phyloP scores from a whole-genome alignment of 2,329 filamentous ascomycete species.

The Aspergillus puulaauensis region DNA sequence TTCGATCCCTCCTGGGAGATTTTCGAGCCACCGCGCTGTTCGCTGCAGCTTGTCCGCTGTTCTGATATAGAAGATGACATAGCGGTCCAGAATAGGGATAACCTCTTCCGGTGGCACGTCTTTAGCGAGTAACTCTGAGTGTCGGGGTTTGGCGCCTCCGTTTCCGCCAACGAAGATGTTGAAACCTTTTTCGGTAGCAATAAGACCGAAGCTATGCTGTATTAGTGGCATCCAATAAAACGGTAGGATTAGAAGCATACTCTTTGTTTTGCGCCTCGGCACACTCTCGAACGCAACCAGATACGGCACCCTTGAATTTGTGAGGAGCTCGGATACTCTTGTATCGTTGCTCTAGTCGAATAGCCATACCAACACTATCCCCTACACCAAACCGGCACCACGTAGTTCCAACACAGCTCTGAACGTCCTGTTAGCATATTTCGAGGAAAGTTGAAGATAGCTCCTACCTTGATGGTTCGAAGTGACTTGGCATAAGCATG shows the following conservation, averaged over 20 bases:
- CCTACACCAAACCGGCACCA: conserved; percentile 90
- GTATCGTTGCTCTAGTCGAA: conserved; percentile 83
- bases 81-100: conserved; percentile 80
- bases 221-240: conserved; percentile 9
- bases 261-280: conserved; percentile 93
- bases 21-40: conserved; percentile 85
- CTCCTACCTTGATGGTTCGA: conserved; percentile 69
- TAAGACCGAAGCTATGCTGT: conserved; percentile 70
- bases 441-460: not conserved
- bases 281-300: conserved; percentile 88
- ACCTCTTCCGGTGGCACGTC: conserved; percentile 82
- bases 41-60: conserved; percentile 88
- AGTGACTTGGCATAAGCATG: conserved; percentile 90
- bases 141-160: conserved; percentile 79
- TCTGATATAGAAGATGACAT: conserved; percentile 90
- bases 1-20: conserved; percentile 76
- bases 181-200: conserved; percentile 89
- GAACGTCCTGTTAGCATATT: conserved; percentile 6
- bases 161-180: conserved; percentile 91
- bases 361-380: conserved; percentile 87
- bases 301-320: conserved; percentile 88
- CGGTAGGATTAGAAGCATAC: conserved; percentile 37
- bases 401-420: conserved; percentile 82
- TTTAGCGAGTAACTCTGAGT: conserved; percentile 80
- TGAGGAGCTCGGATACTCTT: conserved; percentile 87